Conservation (phyloP, 371 early-diverging fungal genomes). For the Choanephora cucurbitarum region DNA sequence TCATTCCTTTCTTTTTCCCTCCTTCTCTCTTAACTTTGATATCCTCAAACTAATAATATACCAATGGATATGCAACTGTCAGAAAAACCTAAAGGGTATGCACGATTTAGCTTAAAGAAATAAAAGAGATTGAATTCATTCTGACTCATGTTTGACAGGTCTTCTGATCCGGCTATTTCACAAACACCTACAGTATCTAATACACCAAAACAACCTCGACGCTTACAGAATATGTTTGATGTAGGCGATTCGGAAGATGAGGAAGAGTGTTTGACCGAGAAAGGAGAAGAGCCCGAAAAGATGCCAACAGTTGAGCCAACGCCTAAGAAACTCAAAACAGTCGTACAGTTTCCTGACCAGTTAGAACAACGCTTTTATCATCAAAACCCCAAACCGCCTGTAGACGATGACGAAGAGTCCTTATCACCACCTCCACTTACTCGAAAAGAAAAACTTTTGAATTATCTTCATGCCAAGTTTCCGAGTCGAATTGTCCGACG, state of each 20-base stretch:
- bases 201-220: background rate
- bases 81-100: no score
- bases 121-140: no score
- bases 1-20: no score
- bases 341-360: constrained; percentile 17
- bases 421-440: constrained; percentile 5
- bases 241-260: constrained; percentile 15
- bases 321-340: background rate
- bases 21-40: no score
- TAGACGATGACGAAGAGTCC: constrained; percentile 14
- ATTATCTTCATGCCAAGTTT: constrained; percentile 39
- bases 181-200: background rate
- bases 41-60: no score
- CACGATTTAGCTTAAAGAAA: no score
- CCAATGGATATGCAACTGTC: no score
- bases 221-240: constrained; percentile 14
- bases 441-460: constrained; percentile 14
- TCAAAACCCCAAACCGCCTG: constrained; percentile 21
- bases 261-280: constrained; percentile 5
- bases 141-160: constrained; percentile 8
- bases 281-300: background rate
- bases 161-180: constrained; percentile 9
- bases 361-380: constrained; percentile 18
- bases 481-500: constrained; percentile 56
- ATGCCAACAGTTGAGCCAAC: background rate